A percentile compares a stretch with the other conserved stretches of the same genome.
phyloP scores from a whole-genome alignment of 495 filamentous ascomycete genomes.

The Xylona heveae region DNA sequence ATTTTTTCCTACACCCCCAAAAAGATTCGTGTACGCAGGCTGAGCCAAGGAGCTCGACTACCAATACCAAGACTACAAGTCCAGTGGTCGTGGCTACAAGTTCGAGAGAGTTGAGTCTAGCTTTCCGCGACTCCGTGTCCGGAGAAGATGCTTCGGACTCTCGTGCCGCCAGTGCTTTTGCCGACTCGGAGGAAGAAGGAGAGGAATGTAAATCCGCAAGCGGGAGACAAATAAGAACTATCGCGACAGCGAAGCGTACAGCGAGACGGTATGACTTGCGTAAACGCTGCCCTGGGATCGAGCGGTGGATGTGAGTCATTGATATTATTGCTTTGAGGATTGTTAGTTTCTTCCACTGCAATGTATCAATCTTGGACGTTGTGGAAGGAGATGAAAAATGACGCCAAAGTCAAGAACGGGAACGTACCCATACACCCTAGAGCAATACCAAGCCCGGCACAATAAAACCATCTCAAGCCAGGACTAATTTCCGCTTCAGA shows the following conservation, averaged over 20 bases:
- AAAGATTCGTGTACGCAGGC: conserved; percentile 23
- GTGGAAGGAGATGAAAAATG: conserved; percentile 16
- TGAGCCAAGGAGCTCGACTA: conserved; percentile 27
- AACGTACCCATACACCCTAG: conserved; percentile 25
- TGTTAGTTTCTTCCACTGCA: not conserved
- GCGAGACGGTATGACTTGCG: conserved; percentile 22
- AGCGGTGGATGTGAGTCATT: conserved; percentile 12
- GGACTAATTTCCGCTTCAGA: conserved; percentile 20
- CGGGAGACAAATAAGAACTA: conserved; percentile 26
- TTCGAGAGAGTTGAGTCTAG: conserved; percentile 24
- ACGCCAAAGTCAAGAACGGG: not conserved
- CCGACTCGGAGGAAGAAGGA: no score
- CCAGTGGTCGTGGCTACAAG: conserved; percentile 26
- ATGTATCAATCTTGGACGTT: no score
- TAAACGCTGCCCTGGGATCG: conserved; percentile 19
- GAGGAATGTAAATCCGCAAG: conserved; percentile 18
- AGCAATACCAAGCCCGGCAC: conserved; percentile 27
- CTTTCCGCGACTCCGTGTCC: no score
- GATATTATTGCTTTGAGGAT: conserved; percentile 12
- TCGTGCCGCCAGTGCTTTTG: no score
- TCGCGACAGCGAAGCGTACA: conserved; percentile 23
- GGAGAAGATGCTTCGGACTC: no score
- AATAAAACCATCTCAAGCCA: conserved; percentile 37
- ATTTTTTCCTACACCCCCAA: conserved; percentile 11
- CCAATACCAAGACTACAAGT: conserved; percentile 22